phyloP scores from a whole-genome alignment of 331 rosid species.

The Cydonia oblonga region DNA sequence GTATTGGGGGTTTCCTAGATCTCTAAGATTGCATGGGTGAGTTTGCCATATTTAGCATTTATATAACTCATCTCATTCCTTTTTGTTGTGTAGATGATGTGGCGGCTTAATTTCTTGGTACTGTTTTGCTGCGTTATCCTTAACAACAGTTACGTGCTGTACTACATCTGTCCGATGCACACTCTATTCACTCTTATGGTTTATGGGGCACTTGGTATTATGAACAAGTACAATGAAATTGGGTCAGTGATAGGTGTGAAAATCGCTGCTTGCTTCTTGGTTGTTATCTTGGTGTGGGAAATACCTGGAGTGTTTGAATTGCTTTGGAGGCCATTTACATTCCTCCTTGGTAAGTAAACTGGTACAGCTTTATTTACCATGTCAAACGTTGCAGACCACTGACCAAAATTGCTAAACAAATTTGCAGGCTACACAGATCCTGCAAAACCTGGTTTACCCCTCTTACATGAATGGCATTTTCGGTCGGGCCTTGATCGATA shows the following conservation, averaged over 20 bases:
- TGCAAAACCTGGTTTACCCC: slow-evolving; percentile 46
- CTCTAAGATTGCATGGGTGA: slow-evolving; percentile 7
- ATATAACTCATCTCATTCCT: slow-evolving; percentile 8
- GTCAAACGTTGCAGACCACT: slow-evolving; percentile 15
- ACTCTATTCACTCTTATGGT: slow-evolving; percentile 94
- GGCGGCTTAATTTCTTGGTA: slow-evolving; percentile 97
- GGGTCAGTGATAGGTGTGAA: slow-evolving; percentile 64
- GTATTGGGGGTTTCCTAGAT: slow-evolving; percentile 32
- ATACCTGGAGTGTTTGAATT: slow-evolving; percentile 89
- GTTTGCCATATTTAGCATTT: slow-evolving; percentile 14
- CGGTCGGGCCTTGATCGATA: slow-evolving; percentile 83
- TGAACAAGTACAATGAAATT: slow-evolving; percentile 75
- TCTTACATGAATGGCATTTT: slow-evolving; percentile 87
- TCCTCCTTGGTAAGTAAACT: slow-evolving; percentile 62
- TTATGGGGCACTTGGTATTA: slow-evolving; percentile 70
- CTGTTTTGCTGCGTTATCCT: slow-evolving; percentile 68
- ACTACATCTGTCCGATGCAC: slow-evolving; percentile 99
- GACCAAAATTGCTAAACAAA: slow-evolving; percentile 9
- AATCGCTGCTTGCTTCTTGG: slow-evolving; percentile 59
- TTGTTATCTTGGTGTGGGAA: slow-evolving; percentile 84
- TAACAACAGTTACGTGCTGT: slow-evolving; percentile 80
- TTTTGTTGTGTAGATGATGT: slow-evolving; percentile 85
- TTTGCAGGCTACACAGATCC: slow-evolving; percentile 69
- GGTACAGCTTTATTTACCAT: slow-evolving; percentile 9
- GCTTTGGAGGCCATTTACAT: slow-evolving; percentile 77